Percentiles rank a stretch among this genome's conserved stretches.
Evolutionary conservation across 176 grass and related monocot species (phyloP).

Genomic region (Typha latifolia): DNA sequence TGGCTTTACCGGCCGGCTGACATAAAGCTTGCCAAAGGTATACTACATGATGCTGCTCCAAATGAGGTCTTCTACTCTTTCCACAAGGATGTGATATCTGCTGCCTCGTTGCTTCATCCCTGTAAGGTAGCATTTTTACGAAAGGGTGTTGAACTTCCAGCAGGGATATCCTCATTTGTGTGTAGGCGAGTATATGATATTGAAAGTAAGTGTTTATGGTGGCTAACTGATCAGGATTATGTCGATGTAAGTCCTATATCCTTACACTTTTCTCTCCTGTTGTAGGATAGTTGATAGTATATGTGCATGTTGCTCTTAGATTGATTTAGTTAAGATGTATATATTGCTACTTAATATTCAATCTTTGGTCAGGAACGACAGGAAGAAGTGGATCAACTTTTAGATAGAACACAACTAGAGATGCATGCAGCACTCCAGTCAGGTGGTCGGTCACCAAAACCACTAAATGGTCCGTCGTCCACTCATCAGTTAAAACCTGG

Average conservation of each 20-base stretch:
- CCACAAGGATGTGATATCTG: slow-evolving; percentile 59
- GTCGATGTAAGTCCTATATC: slow-evolving; percentile 53
- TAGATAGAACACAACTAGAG: slow-evolving; percentile 53
- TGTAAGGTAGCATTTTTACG: slow-evolving; percentile 81
- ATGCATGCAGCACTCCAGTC: slow-evolving; percentile 69
- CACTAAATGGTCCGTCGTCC: slow-evolving; percentile 38
- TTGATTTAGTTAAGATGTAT: background rate
- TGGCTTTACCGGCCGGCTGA: slow-evolving; percentile 78
- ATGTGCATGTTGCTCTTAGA: background rate
- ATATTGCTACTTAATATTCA: slow-evolving; percentile 1
- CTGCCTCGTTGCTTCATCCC: slow-evolving; percentile 64
- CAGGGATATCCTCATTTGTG: slow-evolving; percentile 73
- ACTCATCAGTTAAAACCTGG: slow-evolving; percentile 29
- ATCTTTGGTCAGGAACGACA: slow-evolving; percentile 51
- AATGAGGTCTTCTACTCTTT: slow-evolving; percentile 89
- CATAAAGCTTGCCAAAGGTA: slow-evolving; percentile 58
- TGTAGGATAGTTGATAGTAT: background rate
- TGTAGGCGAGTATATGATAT: slow-evolving; percentile 79
- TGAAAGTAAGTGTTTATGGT: slow-evolving; percentile 75
- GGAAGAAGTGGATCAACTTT: slow-evolving; percentile 76
- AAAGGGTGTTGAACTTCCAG: slow-evolving; percentile 52
- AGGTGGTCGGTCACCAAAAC: slow-evolving; percentile 56
- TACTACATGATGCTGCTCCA: slow-evolving; percentile 44
- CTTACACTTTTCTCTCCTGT: slow-evolving; percentile 1
- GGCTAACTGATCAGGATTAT: slow-evolving; percentile 71